A percentile compares a stretch with the other conserved stretches of the same genome.
Conservation (phyloP, 2,329 filamentous ascomycete species). For the Colletotrichum sp. region DNA sequence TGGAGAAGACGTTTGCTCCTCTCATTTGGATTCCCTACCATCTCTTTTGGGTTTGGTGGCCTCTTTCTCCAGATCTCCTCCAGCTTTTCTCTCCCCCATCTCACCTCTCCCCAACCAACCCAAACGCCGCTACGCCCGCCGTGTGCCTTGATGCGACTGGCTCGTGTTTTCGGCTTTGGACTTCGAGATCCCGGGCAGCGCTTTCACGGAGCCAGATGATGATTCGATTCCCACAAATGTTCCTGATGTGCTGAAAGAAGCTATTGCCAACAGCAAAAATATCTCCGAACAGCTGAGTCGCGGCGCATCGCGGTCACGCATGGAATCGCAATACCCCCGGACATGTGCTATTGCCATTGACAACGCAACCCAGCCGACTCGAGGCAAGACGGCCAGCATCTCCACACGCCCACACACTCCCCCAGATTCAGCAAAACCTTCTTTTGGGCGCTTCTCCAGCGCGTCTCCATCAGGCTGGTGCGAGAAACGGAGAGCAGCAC, state of each 20-base stretch:
- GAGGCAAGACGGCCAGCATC: constrained; percentile 15
- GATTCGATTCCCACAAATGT: background rate
- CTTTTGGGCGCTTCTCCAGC: background rate
- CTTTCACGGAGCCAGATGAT: background rate
- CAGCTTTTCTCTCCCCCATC: background rate
- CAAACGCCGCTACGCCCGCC: background rate
- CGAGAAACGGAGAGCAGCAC: background rate
- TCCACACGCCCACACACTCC: constrained; percentile 16
- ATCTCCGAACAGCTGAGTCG: background rate
- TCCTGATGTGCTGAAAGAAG: background rate
- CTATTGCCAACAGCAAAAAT: background rate
- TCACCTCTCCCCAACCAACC: background rate
- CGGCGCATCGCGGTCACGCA: background rate
- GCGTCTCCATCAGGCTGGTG: background rate
- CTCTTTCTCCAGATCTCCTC: constrained; percentile 12
- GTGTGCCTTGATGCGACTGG: background rate
- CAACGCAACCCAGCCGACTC: background rate
- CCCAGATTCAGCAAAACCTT: constrained; percentile 14
- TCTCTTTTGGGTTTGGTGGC: background rate
- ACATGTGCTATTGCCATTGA: background rate
- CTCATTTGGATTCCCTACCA: background rate
- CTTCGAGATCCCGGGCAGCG: background rate
- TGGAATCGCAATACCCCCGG: background rate
- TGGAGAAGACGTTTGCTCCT: background rate
- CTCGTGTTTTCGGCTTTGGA: constrained; percentile 3